Evolutionary conservation across 345 rosid genomes (phyloP), one percentile per base, ranked within the genome.

Genomic region (Brassica rapa): DNA sequence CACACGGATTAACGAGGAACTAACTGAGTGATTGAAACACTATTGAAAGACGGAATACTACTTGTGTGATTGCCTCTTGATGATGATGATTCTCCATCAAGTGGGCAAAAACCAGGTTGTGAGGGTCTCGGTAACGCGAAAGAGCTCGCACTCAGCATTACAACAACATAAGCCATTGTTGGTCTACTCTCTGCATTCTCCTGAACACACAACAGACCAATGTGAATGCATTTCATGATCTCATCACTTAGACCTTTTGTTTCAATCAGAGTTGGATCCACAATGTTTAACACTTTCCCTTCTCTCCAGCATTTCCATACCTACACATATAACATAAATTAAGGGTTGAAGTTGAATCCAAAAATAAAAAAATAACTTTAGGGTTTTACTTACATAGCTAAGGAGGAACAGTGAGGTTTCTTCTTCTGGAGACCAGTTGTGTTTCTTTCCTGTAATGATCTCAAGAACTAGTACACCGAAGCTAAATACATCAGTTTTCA

Each of bases 141-240:
- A 70, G 70, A 70, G 33, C 0, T 24, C 51, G 75, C 75, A 71
- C 23, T 78, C 53, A 78, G 66, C 72, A 78, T 78, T 25, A 65
- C 60, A 71, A 56, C 72, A 56, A 71, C 61, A 10, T 57, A 78
- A 56, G 77, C 72, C 77, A 78, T 78, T 37, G 77, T 78, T 78
- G 72, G 81, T 71, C 77, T 71, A 53, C 66, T 25, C 66, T 25
- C 72, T 70, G 76, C 5, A 9, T 55, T 71, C 24, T 53, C 60
- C 60, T 53, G 60, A 53, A 53, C 60, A 53, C 60, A 53, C 24
- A 53, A 7, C 60, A 53, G 24, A 53, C 60, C 60, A 16, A 53
- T 15, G 24, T 53, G 60, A 53, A 53, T 53, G 60, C 24, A 53
- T 53, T 53, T 53, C 24, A 53, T 53, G 60, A 53, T 53, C 6